Evolutionary conservation across 108 stramenopile genomes (phyloP).

Genomic region (Chaetoceros tenuissimus): DNA sequence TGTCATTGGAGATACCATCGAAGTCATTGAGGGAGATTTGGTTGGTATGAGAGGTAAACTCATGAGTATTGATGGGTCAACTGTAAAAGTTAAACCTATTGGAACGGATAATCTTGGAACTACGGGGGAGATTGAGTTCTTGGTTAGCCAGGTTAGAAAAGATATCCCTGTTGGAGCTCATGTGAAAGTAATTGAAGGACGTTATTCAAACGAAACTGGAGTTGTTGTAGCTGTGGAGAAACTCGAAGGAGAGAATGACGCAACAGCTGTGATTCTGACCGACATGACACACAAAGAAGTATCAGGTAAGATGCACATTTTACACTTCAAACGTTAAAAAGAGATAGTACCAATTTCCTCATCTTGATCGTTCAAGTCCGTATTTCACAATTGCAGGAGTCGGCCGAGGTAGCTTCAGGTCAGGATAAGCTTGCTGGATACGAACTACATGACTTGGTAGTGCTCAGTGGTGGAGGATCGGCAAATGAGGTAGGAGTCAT

Average conservation of each 20-base stretch:
- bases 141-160: conserved; percentile 86
- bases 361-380: conserved; percentile 30
- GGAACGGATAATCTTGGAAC: conserved; percentile 61
- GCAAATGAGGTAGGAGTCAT: conserved; percentile 88
- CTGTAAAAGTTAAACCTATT: conserved; percentile 85
- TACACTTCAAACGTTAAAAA: no score
- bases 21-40: conserved; percentile 92
- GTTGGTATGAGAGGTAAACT: conserved; percentile 88
- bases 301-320: conserved; percentile 27
- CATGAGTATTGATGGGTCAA: conserved; percentile 78
- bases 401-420: conserved; percentile 79
- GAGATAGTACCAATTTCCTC: no score
- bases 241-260: conserved; percentile 71
- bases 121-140: conserved; percentile 83
- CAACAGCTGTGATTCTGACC: conserved; percentile 84
- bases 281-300: conserved; percentile 90
- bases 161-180: conserved; percentile 89
- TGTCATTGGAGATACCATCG: conserved; percentile 89
- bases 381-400: conserved; percentile 78
- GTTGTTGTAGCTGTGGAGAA: conserved; percentile 82
- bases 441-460: conserved; percentile 84
- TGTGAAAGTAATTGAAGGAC: conserved; percentile 94
- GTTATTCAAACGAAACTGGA: conserved; percentile 93
- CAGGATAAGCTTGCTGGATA: conserved; percentile 84
- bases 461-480: conserved; percentile 82